Conservation (phyloP, 345 rosid genomes). For the Clarkia xantiana region DNA sequence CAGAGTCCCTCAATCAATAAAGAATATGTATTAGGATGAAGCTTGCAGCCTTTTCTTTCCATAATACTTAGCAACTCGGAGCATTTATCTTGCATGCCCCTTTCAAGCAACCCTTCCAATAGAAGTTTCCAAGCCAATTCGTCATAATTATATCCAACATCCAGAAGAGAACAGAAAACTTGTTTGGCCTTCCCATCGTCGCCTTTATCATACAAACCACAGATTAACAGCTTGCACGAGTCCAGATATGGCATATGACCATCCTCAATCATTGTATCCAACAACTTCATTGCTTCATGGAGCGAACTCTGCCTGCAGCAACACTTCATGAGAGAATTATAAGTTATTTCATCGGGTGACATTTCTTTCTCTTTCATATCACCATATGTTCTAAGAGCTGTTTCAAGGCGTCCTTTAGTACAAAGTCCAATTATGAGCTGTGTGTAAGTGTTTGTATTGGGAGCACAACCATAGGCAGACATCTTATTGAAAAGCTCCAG, state of each 20-base stretch:
- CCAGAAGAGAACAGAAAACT: conserved; percentile 38
- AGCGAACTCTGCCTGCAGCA: conserved; percentile 35
- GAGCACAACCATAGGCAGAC: conserved; percentile 44
- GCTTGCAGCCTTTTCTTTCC: conserved; percentile 47
- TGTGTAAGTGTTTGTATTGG: conserved; percentile 38
- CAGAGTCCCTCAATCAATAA: conserved; percentile 50
- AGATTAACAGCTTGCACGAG: conserved; percentile 47
- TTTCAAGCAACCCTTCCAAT: conserved; percentile 61
- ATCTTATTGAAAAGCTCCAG: conserved; percentile 48
- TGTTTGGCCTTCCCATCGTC: conserved; percentile 38
- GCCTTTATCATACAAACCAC: conserved; percentile 43
- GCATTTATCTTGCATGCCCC: conserved; percentile 38
- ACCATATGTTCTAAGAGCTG: conserved; percentile 35
- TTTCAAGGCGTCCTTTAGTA: conserved; percentile 28
- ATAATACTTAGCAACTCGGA: conserved; percentile 46
- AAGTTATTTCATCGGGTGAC: conserved; percentile 36
- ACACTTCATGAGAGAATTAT: conserved; percentile 48
- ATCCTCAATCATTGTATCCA: conserved; percentile 39
- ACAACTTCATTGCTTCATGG: conserved; percentile 36
- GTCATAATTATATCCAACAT: conserved; percentile 48
- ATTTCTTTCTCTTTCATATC: conserved; percentile 46
- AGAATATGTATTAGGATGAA: conserved; percentile 51
- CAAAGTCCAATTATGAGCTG: conserved; percentile 61
- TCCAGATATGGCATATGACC: conserved; percentile 60
- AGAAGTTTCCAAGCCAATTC: conserved; percentile 82